Percentiles rank a stretch among this genome's conserved stretches.
Conservation (phyloP, 208 protist genomes). For the Leishmania braziliensis region DNA sequence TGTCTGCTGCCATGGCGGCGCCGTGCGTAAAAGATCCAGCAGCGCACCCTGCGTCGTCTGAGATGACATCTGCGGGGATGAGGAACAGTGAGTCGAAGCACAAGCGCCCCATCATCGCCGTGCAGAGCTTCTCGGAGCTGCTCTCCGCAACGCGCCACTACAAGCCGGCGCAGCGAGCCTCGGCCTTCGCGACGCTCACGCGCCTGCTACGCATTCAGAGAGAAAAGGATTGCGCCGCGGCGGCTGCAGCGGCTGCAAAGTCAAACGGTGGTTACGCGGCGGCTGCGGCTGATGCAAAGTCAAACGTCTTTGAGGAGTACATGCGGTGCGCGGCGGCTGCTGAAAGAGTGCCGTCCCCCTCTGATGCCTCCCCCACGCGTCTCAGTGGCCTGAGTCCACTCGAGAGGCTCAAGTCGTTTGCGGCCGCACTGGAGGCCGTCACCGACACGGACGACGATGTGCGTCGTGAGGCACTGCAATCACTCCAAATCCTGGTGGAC, state of each 20-base stretch:
- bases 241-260: neutral
- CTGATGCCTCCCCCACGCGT: neutral
- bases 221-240: slow-evolving; percentile 16
- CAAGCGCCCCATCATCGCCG: slow-evolving; percentile 19
- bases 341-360: neutral
- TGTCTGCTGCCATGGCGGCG: slow-evolving; percentile 28
- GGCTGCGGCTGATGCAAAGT: neutral
- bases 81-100: neutral
- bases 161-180: slow-evolving; percentile 55
- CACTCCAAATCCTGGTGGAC: slow-evolving; percentile 41
- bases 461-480: slow-evolving; percentile 47
- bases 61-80: slow-evolving; percentile 12
- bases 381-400: slow-evolving; percentile 41
- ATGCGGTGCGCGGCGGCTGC: slow-evolving; percentile 10
- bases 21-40: slow-evolving; percentile 13
- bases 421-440: slow-evolving; percentile 66
- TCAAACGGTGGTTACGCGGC: slow-evolving; percentile 1
- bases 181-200: slow-evolving; percentile 59
- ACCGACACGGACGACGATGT: slow-evolving; percentile 78
- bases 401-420: slow-evolving; percentile 55
- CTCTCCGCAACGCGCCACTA: slow-evolving; percentile 64
- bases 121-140: slow-evolving; percentile 53
- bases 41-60: slow-evolving; percentile 11
- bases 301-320: slow-evolving; percentile 29
- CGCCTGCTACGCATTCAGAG: slow-evolving; percentile 36